Evolutionary conservation across 2,329 filamentous ascomycete genomes (phyloP), one percentile per base, ranked within the genome.

Genomic region (Lojkania enalia): DNA sequence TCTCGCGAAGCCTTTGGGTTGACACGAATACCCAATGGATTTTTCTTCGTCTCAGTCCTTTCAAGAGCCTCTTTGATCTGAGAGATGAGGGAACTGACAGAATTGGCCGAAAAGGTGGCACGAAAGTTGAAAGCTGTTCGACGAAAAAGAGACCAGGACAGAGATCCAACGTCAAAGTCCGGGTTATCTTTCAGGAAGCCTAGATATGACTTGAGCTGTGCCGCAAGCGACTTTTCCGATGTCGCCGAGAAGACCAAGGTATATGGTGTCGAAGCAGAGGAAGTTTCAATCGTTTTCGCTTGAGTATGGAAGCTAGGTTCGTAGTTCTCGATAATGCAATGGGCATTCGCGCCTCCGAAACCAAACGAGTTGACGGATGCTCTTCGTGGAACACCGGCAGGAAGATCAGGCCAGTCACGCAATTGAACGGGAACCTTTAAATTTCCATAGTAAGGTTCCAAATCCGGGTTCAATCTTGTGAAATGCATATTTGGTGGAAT

Each of bases 401-500:
- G 25, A 5, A 37, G 2, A 5, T 37, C 13, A 4, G 52, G 52
- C 52, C 52, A 55, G 14, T 20, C 35, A 13, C 13, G 48, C 11
- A 19, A 2, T 6, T 16, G 3, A 2, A 40, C 49, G 5, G 44
- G 47, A 13, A 61, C 38, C 5, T 48, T 35, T 13, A 55, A n/a
- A 20, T 39, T 18, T 4, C 12, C 11, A 12, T 30, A 35, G 15
- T 38, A 46, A 5, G 44, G 45, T 7, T 23, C 35, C 12, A 57
- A 33, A 11, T 14, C 6, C 16, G 46, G 40, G 35, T 48, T 46
- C 6, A 53, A 23, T 3, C 35, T 38, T 9, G 53, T 35, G 33
- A 56, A 49, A 12, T 40, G 44, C 5, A 53, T 13, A 20, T 67
- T 56, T 5, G 48, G 46, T 2, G 69, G 67, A 5, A 71, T 54